A percentile compares a stretch with the other conserved stretches of the same genome.
Conservation (phyloP, 257 asterid genomes). For the Penstemon newberryi region DNA sequence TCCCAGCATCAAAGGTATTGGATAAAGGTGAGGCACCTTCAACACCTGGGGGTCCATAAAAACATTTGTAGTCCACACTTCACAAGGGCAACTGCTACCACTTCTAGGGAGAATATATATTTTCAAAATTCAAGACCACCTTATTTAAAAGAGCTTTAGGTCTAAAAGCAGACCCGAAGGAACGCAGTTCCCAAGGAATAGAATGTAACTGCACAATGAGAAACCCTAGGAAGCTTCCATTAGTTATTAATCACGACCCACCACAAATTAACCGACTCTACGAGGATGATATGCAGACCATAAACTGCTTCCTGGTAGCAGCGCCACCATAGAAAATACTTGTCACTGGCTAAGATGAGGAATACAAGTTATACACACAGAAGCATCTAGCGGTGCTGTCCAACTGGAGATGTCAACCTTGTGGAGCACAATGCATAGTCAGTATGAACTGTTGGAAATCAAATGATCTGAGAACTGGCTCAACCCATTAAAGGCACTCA, state of each 20-base stretch:
- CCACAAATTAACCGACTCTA: not conserved
- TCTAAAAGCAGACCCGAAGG: not conserved
- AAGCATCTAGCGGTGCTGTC: conserved; percentile 13
- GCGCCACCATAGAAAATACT: conserved; percentile 7
- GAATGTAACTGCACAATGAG: not conserved
- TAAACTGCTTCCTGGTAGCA: conserved; percentile 9
- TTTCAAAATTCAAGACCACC: conserved; percentile 18
- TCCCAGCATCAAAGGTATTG: conserved; percentile 7
- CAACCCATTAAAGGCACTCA: conserved; percentile 1
- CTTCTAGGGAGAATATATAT: not conserved
- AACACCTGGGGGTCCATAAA: too few relatives aligned
- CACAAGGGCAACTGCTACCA: conserved; percentile 10
- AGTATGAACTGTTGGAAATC: not conserved
- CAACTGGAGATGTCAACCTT: conserved; percentile 7
- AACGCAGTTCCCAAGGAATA: not conserved
- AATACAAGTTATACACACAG: conserved; percentile 4
- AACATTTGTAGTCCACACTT: not conserved
- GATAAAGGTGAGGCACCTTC: not conserved
- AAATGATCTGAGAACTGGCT: not conserved
- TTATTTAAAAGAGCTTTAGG: not conserved
- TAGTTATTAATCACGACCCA: not conserved
- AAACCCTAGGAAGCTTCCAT: conserved; percentile 12
- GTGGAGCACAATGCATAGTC: conserved; percentile 12
- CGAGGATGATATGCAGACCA: conserved; percentile 10
- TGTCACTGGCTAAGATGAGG: conserved; percentile 6